Conservation (phyloP, 805 yeast genomes). For the Middelhovenomyces tepae region DNA sequence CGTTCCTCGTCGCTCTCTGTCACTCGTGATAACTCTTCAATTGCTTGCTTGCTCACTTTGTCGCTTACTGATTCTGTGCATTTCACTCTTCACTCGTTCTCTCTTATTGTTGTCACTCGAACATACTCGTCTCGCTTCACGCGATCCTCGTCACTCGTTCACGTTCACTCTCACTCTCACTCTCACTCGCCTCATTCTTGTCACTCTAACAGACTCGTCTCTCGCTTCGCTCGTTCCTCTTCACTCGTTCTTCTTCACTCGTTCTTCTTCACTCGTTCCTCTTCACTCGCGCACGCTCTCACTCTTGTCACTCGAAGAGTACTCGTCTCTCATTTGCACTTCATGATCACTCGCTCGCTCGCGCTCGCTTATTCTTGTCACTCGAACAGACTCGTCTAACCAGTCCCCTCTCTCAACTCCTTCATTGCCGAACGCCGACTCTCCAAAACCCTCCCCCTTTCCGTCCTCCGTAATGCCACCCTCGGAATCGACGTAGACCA, state of each 20-base stretch:
- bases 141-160: neutral
- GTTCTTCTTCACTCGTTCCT: conserved; percentile 7
- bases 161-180: neutral
- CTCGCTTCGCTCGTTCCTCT: conserved; percentile 4
- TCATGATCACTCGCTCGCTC: conserved; percentile 1
- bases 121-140: conserved; percentile 2
- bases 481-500: conserved; percentile 82
- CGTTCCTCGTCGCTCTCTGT: neutral
- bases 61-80: neutral
- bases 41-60: conserved; percentile 1
- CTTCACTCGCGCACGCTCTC: conserved; percentile 5
- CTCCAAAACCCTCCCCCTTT: conserved; percentile 53
- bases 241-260: conserved; percentile 2
- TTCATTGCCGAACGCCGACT: conserved; percentile 60
- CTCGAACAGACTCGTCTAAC: conserved; percentile 2
- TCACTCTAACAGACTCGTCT: neutral
- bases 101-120: neutral
- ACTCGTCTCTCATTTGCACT: neutral
- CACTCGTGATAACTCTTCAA: neutral
- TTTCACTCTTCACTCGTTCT: conserved; percentile 2
- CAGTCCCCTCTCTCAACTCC: conserved; percentile 55
- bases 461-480: conserved; percentile 53
- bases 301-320: too few species aligned
- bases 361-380: neutral
- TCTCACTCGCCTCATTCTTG: neutral